Base-by-base conservation (phyloP, 352 stramenopile genomes). In the Bremia lactucae region DNA sequence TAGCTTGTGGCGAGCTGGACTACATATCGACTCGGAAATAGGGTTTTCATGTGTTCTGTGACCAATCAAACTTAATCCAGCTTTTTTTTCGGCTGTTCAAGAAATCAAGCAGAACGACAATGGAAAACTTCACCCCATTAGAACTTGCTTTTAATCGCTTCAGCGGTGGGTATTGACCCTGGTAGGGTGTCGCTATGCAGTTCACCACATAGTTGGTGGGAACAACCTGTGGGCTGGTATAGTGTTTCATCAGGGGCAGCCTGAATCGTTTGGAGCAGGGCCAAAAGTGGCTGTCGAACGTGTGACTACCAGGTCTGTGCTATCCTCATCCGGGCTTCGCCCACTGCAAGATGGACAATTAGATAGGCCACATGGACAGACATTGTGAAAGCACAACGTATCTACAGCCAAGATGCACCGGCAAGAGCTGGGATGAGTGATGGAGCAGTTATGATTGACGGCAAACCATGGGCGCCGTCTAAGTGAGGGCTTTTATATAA, bases 191-290 rank as follows among this genome's bases (percentile, higher is more conserved):
- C 18, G 50, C 1, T 59, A 59, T 24, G 10, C 31, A 0, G 49
- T 59, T 4, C 31, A 55, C 5, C 49, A 48, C 18, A 58, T 49
- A 11, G 36, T 38, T 6, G 42, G 42, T n/a, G 43, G 52, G 14
- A 44, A 26, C 9, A 49, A 53, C n/a, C 20, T 59, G 0, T 48
- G 42, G 49, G 43, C 31, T 0, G 49, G 52, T 5, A 59, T 49
- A 6, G n/a, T 59, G 0, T 55, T 26, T 0, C 7, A 39, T 1
- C 49, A 35, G 47, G 24, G 34, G 4, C 40, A 49, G 5, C 28
- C 13, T 18, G 9, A 11, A 6, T 6, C 13, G 6, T 6, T 14
- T 18, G 13, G 8, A 2, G 11, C 28, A 6, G n/a, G n/a, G 28
- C 11, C 15, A 14, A 4, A 13, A 19, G 6, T 34, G 10, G 11